A percentile compares a stretch with the other conserved stretches of the same genome.
Conservation (phyloP, 108 stramenopile species). For the Fragilaria radians region DNA sequence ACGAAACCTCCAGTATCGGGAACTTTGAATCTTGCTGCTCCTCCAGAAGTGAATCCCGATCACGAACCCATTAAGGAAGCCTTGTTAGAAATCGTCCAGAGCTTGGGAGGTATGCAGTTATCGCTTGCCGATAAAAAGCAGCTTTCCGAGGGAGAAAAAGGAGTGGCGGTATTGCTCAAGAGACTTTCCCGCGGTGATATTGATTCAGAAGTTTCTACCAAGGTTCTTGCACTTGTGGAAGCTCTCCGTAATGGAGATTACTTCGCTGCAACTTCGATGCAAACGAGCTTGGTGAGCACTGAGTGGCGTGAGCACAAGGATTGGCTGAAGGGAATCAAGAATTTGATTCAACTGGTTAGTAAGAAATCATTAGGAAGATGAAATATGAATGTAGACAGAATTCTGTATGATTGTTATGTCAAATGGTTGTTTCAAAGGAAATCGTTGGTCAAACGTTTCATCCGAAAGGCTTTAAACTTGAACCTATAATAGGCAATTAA, state of each 20-base stretch:
- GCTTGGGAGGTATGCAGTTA: conserved; percentile 23
- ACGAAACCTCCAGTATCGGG: conserved; percentile 58
- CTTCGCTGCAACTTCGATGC: conserved; percentile 45
- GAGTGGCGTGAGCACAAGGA: conserved; percentile 93
- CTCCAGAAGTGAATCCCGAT: conserved; percentile 43
- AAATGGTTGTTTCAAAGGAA: too few relatives aligned
- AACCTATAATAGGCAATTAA: too few relatives aligned
- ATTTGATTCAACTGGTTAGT: conserved; percentile 78
- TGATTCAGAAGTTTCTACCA: conserved; percentile 40
- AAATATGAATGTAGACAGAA: too few relatives aligned
- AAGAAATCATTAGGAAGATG: conserved; percentile 29
- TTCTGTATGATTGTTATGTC: too few relatives aligned
- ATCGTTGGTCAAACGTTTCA: too few relatives aligned
- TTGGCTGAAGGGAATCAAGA: conserved; percentile 94
- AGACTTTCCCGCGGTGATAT: conserved; percentile 60
- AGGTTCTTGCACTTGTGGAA: conserved; percentile 38
- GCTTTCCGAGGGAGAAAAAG: conserved; percentile 71
- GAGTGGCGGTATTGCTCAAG: conserved; percentile 63
- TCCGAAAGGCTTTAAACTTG: too few relatives aligned
- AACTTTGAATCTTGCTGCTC: conserved; percentile 36
- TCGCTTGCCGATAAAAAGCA: conserved; percentile 67
- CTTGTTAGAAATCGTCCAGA: conserved; percentile 42
- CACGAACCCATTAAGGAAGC: conserved; percentile 48
- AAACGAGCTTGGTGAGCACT: conserved; percentile 68
- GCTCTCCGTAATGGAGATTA: conserved; percentile 56